Evolutionary conservation across 805 yeast species (phyloP), one percentile per base, ranked within the genome.

Genomic region (Nakazawaea molendinolei): DNA sequence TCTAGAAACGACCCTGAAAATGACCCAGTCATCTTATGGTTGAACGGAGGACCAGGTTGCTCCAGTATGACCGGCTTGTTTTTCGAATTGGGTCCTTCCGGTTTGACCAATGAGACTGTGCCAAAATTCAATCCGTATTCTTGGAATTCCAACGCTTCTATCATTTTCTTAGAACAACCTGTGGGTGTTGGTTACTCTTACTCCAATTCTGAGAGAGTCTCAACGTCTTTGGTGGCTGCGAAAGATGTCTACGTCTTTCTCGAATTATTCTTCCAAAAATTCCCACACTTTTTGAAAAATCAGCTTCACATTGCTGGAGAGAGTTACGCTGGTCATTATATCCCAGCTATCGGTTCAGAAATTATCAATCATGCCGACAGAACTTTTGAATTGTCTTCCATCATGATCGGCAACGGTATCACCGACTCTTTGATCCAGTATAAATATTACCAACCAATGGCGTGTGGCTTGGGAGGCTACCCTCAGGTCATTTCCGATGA

Each of bases 11-110:
- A 84, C 58, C 95, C 95, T n/a, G 63, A 63, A 44, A 83, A 69
- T 42, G 95, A 86, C 58, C 95, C 95, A 1, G 67, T 86, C 27
- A 72, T 87, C 34, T 67, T 90, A 47, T 87, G 96, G 95, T 69
- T 86, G 53, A 86, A 86, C 54, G 96, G 96, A 48, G 96, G 96
- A 13, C 95, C 96, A 29, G 96, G 96, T 4, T 86, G 95, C 61
- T 83, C 94, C 12, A 84, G 95, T 8, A 61, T 85, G 61, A 84
- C 94, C 10, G 95, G 95, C 1, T 69, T 84, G 46, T 81, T 86
- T 54, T 84, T 85, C 55, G 95, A 86, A 56, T 69, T 86, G 49
- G 95, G 95, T 20, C 90, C 95, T 12, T 69, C 94, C 2, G 67
- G 78, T 16, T 76, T 86, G 43, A 71, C 67, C 40, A 56, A 72